Evolutionary conservation across 345 rosid species (phyloP), one percentile per base, ranked within the genome.

Genomic region (Clausena lansium): DNA sequence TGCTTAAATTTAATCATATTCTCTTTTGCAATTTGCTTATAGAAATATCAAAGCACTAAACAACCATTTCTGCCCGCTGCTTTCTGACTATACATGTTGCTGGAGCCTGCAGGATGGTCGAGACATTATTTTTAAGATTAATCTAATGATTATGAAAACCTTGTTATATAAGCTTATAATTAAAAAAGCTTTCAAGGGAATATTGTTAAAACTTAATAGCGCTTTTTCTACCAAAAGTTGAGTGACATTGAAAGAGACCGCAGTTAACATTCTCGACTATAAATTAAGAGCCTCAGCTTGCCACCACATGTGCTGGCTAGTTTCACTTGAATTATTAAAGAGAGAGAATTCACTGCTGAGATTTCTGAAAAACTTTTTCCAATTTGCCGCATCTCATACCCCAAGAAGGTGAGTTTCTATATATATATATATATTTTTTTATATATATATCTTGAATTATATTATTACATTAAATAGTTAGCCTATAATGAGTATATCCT

Each of bases 81-180:
- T 38, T 78, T 30, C 28, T 45, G 1, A 19, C 86, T 78, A 73
- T 78, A 35, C 81, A 78, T 68, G 72, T 58, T 52, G 45, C 54
- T 78, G 78, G 79, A 45, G 50, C 50, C 50, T 13, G n/a, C n/a
- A n/a, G 17, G 50, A 81, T 32, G 67, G 84, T 76, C 81, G 80
- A 74, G 45, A 11, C 36, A 27, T 60, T 67, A 66, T 39, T 17
- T 45, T 6, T 63, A 14, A 6, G 68, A 76, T 73, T 84, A 81
- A 57, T 30, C 59, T 22, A 60, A 52, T 77, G 58, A 6, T 70
- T 22, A 7, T 7, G 24, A 9, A 69, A 9, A 69, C n/a, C 28
- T 59, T 39, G 35, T 50, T 78, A n/a, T n/a, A n/a, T n/a, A 80
- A 52, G 28, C 47, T 54, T 9, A 13, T 33, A 55, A 15, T 27